phyloP scores from a whole-genome alignment of 768 basidiomycete genomes.

The Kwoniella heveanensis region DNA sequence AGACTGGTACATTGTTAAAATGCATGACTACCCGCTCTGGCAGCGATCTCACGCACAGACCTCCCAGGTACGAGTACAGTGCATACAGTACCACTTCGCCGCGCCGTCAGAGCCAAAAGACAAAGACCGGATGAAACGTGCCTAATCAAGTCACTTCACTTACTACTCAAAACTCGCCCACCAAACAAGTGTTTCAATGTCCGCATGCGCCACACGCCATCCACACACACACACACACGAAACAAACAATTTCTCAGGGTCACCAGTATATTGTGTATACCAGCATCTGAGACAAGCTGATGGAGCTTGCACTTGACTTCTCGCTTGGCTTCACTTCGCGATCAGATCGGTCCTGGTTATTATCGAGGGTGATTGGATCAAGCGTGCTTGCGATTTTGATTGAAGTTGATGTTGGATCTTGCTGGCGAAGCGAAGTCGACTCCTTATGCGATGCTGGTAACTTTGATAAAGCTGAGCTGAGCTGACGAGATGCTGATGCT shows the following conservation, averaged over 20 bases:
- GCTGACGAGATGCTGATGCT: neutral
- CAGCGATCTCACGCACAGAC: no score
- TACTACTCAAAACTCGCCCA: neutral
- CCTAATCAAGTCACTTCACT: neutral
- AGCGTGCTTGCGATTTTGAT: conserved; percentile 2
- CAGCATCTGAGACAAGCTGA: neutral
- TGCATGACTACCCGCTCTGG: no score
- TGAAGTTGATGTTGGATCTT: neutral
- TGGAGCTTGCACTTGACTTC: no score
- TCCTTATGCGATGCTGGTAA: no score
- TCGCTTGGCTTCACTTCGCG: conserved; percentile 18
- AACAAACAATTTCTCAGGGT: neutral
- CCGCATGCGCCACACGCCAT: no score
- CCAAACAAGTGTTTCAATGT: neutral
- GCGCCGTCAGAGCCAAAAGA: neutral
- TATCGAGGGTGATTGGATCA: conserved; percentile 1
- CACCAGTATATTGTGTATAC: no score
- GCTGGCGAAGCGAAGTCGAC: no score
- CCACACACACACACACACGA: neutral
- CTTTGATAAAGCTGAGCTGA: no score
- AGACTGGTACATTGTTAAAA: no score
- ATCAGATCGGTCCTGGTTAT: conserved; percentile 8
- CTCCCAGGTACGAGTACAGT: no score
- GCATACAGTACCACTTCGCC: no score
- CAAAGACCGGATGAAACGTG: neutral